phyloP scores from a whole-genome alignment of 1,139 yeast species.

The Trichomonascaceae sp. region DNA sequence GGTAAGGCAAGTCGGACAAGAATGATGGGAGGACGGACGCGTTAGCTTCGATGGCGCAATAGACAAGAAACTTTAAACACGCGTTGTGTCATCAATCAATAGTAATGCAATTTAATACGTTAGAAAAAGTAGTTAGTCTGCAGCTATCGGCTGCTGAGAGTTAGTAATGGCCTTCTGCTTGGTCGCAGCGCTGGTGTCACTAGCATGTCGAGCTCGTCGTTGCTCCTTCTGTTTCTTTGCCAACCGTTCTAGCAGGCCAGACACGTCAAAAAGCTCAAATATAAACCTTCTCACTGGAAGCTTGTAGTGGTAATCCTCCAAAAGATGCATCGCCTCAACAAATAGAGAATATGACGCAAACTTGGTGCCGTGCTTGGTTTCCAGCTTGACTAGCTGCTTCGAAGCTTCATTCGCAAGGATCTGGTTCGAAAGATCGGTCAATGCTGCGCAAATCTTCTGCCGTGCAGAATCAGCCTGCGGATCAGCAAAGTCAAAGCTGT shows the following conservation, averaged over 20 bases:
- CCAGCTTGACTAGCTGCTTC: constrained; percentile 45
- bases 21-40: no score
- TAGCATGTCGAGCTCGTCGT: no score
- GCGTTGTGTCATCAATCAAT: no score
- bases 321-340: constrained; percentile 43
- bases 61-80: no score
- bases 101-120: no score
- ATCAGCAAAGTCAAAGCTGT: constrained; percentile 15
- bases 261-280: constrained; percentile 52
- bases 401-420: constrained; percentile 53
- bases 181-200: no score
- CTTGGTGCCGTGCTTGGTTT: constrained; percentile 37
- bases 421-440: constrained; percentile 53
- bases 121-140: no score
- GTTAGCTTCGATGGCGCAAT: no score
- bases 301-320: constrained; percentile 57
- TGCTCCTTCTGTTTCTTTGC: constrained; percentile 13
- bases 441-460: constrained; percentile 39
- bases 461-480: constrained; percentile 28
- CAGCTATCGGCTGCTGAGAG: no score
- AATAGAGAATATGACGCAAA: constrained; percentile 50
- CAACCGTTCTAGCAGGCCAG: constrained; percentile 39
- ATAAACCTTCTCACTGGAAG: constrained; percentile 52
- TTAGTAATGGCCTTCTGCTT: no score
- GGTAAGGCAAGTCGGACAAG: no score